A percentile compares a stretch with the other conserved stretches of the same genome.
phyloP scores from a whole-genome alignment of 1,139 yeast species.

The Meyerozyma sp. region DNA sequence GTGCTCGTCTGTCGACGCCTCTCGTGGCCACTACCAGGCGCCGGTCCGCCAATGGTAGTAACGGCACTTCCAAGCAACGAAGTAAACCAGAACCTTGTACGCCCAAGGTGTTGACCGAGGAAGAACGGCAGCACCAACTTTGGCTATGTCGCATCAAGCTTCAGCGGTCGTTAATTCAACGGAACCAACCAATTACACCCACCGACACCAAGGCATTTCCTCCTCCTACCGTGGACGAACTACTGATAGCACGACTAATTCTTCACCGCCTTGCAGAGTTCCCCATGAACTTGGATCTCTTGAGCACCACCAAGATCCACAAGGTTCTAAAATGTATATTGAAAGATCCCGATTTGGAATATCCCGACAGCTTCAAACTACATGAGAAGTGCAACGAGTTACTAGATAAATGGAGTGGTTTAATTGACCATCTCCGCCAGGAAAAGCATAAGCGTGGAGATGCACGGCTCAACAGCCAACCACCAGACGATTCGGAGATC shows the following conservation, averaged over 20 bases:
- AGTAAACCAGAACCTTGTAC: slow-evolving; percentile 2
- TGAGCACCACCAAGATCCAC: slow-evolving; percentile 49
- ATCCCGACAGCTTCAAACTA: slow-evolving; percentile 42
- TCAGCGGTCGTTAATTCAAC: slow-evolving; percentile 40
- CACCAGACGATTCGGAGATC: slow-evolving; percentile 31
- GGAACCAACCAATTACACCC: slow-evolving; percentile 38
- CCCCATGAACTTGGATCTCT: slow-evolving; percentile 50
- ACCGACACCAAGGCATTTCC: slow-evolving; percentile 26
- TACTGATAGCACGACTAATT: slow-evolving; percentile 47
- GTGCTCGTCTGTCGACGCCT: not conserved
- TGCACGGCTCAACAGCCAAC: slow-evolving; percentile 9
- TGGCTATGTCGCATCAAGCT: slow-evolving; percentile 45
- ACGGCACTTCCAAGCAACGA: slow-evolving; percentile 4
- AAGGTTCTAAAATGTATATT: slow-evolving; percentile 48
- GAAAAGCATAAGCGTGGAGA: slow-evolving; percentile 22
- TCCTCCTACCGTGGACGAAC: slow-evolving; percentile 49
- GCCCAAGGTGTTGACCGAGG: slow-evolving; percentile 6
- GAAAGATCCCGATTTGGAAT: slow-evolving; percentile 35
- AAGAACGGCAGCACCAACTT: slow-evolving; percentile 41
- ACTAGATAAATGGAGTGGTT: slow-evolving; percentile 39
- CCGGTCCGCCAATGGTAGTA: slow-evolving; percentile 3
- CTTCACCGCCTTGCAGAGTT: slow-evolving; percentile 46
- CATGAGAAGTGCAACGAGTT: slow-evolving; percentile 43
- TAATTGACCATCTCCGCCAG: slow-evolving; percentile 29
- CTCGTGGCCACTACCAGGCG: slow-evolving; percentile 1